Evolutionary conservation across 345 rosid species (phyloP).

Genomic region (Euphorbia lathyris): DNA sequence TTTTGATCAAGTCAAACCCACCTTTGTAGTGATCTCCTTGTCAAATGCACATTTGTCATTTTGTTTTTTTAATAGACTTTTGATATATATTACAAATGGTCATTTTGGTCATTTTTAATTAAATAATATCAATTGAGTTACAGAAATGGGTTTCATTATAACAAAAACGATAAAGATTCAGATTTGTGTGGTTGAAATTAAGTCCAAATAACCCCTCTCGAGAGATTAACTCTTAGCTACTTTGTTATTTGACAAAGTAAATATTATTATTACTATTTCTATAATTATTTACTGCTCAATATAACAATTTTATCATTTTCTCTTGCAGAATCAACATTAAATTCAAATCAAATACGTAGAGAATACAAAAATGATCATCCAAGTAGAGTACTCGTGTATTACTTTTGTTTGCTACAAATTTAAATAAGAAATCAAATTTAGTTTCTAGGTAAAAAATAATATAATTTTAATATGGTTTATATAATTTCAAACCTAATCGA

Average conservation of each 20-base stretch:
- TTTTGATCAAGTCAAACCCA: slow-evolving; percentile 28
- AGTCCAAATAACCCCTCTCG: not conserved
- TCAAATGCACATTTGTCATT: slow-evolving; percentile 8
- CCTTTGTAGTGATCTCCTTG: slow-evolving; percentile 22
- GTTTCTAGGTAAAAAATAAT: no score
- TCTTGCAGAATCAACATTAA: not conserved
- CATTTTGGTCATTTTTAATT: not conserved
- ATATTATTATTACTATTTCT: no score
- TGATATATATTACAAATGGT: not conserved
- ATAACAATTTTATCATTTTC: not conserved
- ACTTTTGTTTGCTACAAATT: no score
- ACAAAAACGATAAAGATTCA: not conserved
- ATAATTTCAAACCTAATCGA: no score
- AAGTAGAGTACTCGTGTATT: no score
- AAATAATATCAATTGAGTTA: not conserved
- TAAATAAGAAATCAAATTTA: no score
- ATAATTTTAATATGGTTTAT: no score
- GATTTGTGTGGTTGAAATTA: not conserved
- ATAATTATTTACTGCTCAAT: no score
- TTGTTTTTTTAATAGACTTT: not conserved
- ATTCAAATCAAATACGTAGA: not conserved
- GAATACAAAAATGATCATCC: not conserved
- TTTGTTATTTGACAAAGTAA: not conserved
- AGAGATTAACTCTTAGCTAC: not conserved
- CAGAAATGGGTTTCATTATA: not conserved